Evolutionary conservation across 148 eudicot genomes (phyloP), one percentile per base, ranked within the genome.

Genomic region (Gaultheria prostrata): DNA sequence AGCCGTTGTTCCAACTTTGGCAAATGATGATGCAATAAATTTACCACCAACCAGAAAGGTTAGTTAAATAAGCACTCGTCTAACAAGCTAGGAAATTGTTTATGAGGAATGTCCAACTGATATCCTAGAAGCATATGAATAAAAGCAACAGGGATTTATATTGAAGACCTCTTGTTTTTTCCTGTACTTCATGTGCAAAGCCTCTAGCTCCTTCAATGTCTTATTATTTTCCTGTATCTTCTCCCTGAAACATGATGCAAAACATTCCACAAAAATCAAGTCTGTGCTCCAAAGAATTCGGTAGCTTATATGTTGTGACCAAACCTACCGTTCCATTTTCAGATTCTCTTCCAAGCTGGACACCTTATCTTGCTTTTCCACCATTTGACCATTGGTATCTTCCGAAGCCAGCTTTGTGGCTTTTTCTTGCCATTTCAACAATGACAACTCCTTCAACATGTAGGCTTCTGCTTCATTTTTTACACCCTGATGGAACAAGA

Each of bases 381-480:
- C 87, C 84, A 90, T 84, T 85, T 92, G 86, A 65, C 88, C 80
- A 84, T 69, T 73, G 81, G 89, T 94, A 21, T 91, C 94, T 87
- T 93, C 99, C 85, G 91, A 90, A 84, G 95, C 95, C 84, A 92
- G 85, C 70, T 90, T 92, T 63, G 98, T 91, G 76, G 94, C 94
- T 85, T 93, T 97, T 85, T 93, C 99, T 92, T 97, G 93, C 98
- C 99, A 97, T 89, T 97, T 94, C 84, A 94, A 79, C 69, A 91
- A 89, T 43, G 91, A 90, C 83, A 93, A 76, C 87, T 93, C 98
- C 88, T 93, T 97, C 85, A 97, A 90, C 98, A 97, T 97, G 87
- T 89, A 97, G 71, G 85, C 91, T 90, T 97, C 99, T 79, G 99
- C 99, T 87, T 97, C 98, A 83, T 97, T 97, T 86, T 97, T 97